Evolutionary conservation across 2,329 filamentous ascomycete species (phyloP).

Genomic region (Aspergillus calidoustus): DNA sequence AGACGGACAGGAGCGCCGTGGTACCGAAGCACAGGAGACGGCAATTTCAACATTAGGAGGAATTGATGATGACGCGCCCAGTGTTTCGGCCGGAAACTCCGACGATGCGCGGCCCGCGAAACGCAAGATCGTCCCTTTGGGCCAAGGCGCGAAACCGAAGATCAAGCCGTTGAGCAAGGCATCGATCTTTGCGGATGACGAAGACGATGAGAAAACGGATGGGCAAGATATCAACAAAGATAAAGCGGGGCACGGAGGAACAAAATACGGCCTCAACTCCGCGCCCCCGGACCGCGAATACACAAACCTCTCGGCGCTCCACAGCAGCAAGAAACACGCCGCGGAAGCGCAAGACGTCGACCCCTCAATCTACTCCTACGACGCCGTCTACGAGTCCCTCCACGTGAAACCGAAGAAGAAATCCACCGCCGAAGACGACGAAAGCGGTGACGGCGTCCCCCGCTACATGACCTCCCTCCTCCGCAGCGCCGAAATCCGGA

Average conservation of each 20-base stretch:
- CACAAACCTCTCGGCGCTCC: conserved; percentile 52
- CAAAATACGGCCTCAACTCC: conserved; percentile 32
- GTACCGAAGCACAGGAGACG: conserved; percentile 26
- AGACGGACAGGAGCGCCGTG: conserved; percentile 16
- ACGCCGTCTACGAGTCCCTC: conserved; percentile 54
- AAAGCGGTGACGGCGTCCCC: conserved; percentile 41
- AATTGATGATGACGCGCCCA: conserved; percentile 28
- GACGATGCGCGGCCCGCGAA: conserved; percentile 35
- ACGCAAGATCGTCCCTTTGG: conserved; percentile 40
- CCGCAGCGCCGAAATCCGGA: conserved; percentile 63
- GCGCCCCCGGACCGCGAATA: conserved; percentile 35
- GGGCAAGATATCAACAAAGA: background rate
- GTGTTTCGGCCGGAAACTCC: conserved; percentile 3
- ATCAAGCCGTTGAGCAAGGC: conserved; percentile 40
- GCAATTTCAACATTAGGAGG: conserved; percentile 48
- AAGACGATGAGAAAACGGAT: conserved; percentile 35
- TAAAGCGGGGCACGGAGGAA: background rate
- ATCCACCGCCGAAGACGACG: conserved; percentile 19
- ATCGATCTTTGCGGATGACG: conserved; percentile 44
- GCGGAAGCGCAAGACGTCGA: conserved; percentile 50
- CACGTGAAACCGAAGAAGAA: conserved; percentile 44
- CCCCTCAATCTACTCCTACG: conserved; percentile 55
- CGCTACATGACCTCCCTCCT: conserved; percentile 67
- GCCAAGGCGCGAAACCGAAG: conserved; percentile 27
- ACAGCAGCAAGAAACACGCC: conserved; percentile 51